These are phyloP conservation scores for Fabrea salina DNA, from an alignment of 169 alveolate species.

Conservation along the genomic window DNA sequence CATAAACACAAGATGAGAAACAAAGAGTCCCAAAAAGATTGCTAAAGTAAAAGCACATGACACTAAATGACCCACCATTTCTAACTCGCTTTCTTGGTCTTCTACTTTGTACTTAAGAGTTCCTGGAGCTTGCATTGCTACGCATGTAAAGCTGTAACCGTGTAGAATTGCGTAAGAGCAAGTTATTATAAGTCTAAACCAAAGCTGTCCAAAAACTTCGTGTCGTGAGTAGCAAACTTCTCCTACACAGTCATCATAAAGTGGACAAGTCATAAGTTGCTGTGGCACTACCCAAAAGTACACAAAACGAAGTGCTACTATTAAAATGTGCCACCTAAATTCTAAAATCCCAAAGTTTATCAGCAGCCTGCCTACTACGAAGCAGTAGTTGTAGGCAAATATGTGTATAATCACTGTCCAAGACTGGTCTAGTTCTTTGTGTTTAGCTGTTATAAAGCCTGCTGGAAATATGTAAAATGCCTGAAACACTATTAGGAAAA, in stretches of 20 bases:
- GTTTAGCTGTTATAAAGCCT: background rate
- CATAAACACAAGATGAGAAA: background rate
- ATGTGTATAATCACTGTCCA: background rate
- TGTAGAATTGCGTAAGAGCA: background rate
- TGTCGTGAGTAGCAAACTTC: background rate
- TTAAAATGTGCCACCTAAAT: background rate
- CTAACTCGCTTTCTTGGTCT: background rate
- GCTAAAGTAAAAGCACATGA: background rate
- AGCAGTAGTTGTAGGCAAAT: background rate
- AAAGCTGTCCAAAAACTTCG: background rate
- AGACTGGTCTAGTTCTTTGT: background rate
- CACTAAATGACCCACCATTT: conserved; percentile 1
- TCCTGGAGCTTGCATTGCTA: background rate
- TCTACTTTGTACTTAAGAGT: background rate
- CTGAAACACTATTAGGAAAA: background rate
- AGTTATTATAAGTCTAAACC: background rate
- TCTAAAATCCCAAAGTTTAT: background rate
- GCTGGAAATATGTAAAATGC: background rate
- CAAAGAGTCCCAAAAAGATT: background rate
- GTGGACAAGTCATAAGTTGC: background rate
- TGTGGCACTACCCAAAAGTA: background rate
- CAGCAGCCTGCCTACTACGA: background rate
- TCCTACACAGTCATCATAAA: background rate
- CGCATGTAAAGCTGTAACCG: background rate
- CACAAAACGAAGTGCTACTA: background rate